A percentile compares a stretch with the other conserved stretches of the same genome.
Evolutionary conservation across 352 stramenopile genomes (phyloP).

Genomic region (Globisporangium lucens): DNA sequence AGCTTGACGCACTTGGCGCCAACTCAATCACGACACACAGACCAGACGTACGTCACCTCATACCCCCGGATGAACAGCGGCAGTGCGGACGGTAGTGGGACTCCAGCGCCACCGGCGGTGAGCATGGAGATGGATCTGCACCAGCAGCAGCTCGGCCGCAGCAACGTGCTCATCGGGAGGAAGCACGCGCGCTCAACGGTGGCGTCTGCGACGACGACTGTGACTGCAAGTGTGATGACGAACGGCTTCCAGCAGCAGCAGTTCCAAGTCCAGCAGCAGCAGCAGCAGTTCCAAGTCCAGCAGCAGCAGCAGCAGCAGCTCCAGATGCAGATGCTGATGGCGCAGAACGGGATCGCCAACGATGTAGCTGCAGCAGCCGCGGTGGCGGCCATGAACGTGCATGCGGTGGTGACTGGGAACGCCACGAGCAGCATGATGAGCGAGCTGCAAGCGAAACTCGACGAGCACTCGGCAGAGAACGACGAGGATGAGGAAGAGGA

Average conservation of each 20-base stretch:
- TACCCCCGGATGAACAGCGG: not conserved
- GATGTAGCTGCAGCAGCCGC: slow-evolving; percentile 11
- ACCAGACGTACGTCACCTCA: not conserved
- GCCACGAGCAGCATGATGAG: not conserved
- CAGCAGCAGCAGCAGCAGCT: slow-evolving; percentile 16
- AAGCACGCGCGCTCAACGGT: slow-evolving; percentile 19
- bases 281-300: slow-evolving; percentile 10
- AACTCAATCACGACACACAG: not conserved
- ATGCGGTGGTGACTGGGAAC: slow-evolving; percentile 6
- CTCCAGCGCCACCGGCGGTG: not conserved
- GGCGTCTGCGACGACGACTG: not conserved
- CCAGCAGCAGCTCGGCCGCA: slow-evolving; percentile 10
- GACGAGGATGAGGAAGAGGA: slow-evolving; percentile 13
- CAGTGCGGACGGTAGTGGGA: not conserved
- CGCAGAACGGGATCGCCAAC: slow-evolving; percentile 13
- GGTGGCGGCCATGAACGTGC: slow-evolving; percentile 9
- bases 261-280: too few species aligned
- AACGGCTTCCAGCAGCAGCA: slow-evolving; percentile 11
- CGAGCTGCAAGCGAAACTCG: slow-evolving; percentile 31
- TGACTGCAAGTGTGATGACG: not conserved
- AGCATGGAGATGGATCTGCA: slow-evolving; percentile 7
- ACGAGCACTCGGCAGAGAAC: slow-evolving; percentile 7
- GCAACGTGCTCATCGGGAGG: slow-evolving; percentile 11
- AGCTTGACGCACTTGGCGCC: not conserved
- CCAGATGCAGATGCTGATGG: slow-evolving; percentile 19